These are phyloP conservation scores for Cercospora citrullina DNA, from an alignment of 2,329 filamentous ascomycete genomes.

Conservation along the genomic window DNA sequence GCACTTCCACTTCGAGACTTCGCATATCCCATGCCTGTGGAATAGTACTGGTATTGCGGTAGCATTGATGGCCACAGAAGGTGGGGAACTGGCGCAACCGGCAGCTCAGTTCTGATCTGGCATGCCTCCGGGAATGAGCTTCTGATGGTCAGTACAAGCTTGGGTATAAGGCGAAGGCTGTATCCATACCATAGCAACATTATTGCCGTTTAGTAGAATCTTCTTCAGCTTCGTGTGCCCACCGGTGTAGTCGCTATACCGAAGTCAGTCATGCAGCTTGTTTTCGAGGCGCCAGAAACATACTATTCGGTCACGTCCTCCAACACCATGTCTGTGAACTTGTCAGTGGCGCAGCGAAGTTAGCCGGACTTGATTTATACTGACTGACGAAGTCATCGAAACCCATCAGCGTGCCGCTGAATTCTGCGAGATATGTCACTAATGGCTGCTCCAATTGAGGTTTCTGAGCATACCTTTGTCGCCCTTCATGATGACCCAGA, in stretches of 20 bases:
- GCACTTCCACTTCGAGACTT: not conserved
- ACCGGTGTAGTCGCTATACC: slow-evolving; percentile 79
- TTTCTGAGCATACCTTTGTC: slow-evolving; percentile 73
- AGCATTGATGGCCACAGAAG: not conserved
- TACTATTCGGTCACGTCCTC: slow-evolving; percentile 89
- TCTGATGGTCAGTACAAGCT: not conserved
- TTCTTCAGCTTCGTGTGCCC: slow-evolving; percentile 84
- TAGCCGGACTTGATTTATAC: slow-evolving; percentile 47
- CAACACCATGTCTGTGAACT: slow-evolving; percentile 84
- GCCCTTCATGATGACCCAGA: slow-evolving; percentile 99
- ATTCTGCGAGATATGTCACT: slow-evolving; percentile 62
- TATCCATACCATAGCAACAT: slow-evolving; percentile 89
- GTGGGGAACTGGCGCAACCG: not conserved
- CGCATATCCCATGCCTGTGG: not conserved
- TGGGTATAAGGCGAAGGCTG: not conserved
- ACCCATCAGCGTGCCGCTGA: slow-evolving; percentile 87
- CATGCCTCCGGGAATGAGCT: slow-evolving; percentile 35
- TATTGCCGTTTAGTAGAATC: slow-evolving; percentile 95
- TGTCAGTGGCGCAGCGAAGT: not conserved
- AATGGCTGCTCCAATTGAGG: not conserved
- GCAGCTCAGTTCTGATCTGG: slow-evolving; percentile 25
- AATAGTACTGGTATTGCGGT: not conserved
- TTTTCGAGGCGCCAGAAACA: slow-evolving; percentile 54
- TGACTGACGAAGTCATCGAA: slow-evolving; percentile 99
- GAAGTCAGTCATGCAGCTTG: slow-evolving; percentile 7